phyloP scores from a whole-genome alignment of 306 rosid genomes.

The Hylodesmum podocarpum region DNA sequence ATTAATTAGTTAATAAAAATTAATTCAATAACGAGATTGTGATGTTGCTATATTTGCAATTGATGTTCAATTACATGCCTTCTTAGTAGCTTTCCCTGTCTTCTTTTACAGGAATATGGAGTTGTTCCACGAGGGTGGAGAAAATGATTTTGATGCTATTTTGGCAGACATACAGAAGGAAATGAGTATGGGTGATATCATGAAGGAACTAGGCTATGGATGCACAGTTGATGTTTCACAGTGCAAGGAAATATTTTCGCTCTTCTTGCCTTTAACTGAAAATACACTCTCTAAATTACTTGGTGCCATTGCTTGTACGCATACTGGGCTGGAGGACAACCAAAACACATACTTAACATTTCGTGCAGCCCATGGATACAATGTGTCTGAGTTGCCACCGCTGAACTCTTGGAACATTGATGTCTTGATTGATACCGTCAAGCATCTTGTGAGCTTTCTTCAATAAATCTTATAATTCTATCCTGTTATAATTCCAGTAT shows the following conservation, averaged over 20 bases:
- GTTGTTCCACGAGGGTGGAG: conserved; percentile 58
- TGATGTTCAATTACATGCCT: neutral
- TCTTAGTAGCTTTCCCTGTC: conserved; percentile 24
- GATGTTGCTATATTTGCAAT: no score
- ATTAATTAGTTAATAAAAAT: no score
- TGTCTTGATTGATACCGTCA: conserved; percentile 76
- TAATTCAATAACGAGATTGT: conserved; percentile 24
- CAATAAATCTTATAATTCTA: neutral
- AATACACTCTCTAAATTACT: conserved; percentile 72
- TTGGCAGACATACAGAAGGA: conserved; percentile 98
- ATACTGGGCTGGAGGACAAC: conserved; percentile 83
- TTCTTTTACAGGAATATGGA: conserved; percentile 66
- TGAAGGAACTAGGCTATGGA: conserved; percentile 98
- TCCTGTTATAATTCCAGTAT: neutral
- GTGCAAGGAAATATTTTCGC: conserved; percentile 88
- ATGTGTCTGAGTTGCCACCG: conserved; percentile 62
- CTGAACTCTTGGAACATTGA: conserved; percentile 87
- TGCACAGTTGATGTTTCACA: conserved; percentile 82
- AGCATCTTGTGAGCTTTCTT: conserved; percentile 63
- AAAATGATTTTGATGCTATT: conserved; percentile 88
- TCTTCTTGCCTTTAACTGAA: conserved; percentile 86
- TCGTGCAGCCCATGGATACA: conserved; percentile 64
- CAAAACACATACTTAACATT: conserved; percentile 65
- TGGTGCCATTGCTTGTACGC: conserved; percentile 79
- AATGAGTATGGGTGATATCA: conserved; percentile 91